Evolutionary conservation across 225 moss, liverwort and hornwort species (phyloP).

Genomic region (Polytrichum commune): DNA sequence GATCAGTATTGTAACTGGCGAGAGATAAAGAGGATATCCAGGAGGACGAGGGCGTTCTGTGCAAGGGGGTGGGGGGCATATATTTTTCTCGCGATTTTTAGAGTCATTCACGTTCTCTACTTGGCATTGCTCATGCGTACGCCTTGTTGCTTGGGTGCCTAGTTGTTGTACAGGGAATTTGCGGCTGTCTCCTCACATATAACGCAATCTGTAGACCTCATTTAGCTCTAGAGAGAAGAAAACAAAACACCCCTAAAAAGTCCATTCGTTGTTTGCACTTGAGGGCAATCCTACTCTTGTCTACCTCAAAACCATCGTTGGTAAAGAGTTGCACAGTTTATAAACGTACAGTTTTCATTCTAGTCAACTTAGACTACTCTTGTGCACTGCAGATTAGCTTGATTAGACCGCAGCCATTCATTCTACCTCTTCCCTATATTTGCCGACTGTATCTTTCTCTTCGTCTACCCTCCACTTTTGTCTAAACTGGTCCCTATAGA

Average conservation of each 20-base stretch:
- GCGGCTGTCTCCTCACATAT: constrained; percentile 18
- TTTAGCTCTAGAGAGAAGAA: constrained; percentile 6
- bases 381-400: constrained; percentile 20
- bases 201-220: constrained; percentile 6
- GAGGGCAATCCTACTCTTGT: background rate
- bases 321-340: constrained; percentile 32
- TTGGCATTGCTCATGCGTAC: constrained; percentile 46
- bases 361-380: background rate
- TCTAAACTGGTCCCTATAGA: constrained; percentile 18
- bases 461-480: constrained; percentile 23
- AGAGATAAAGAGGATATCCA: constrained; percentile 7
- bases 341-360: constrained; percentile 20
- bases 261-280: constrained; percentile 4
- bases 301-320: constrained; percentile 11
- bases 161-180: constrained; percentile 75
- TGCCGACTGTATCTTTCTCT: background rate
- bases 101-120: constrained; percentile 61
- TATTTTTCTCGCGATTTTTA: constrained; percentile 32
- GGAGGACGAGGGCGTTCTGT: constrained; percentile 21
- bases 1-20: constrained; percentile 56
- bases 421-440: constrained; percentile 8
- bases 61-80: constrained; percentile 15
- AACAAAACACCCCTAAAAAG: background rate
- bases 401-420: constrained; percentile 26
- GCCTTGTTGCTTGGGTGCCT: constrained; percentile 63